Evolutionary conservation across 108 stramenopile species (phyloP), one percentile per base, ranked within the genome.

Genomic region (Hondaea fermentalgiana): DNA sequence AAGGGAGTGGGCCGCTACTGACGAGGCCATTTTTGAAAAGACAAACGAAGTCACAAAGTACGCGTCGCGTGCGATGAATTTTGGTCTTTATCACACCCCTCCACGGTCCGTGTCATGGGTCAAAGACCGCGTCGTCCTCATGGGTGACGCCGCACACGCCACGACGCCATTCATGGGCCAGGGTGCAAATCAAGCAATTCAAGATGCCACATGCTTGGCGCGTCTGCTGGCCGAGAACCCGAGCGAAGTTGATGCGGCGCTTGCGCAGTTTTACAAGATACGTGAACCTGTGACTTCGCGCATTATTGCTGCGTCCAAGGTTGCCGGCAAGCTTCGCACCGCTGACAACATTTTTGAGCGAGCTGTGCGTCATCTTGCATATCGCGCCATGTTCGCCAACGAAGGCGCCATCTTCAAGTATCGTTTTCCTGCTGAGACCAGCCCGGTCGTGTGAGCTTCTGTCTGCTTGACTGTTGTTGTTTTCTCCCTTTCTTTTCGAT

Each of bases 81-180:
- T 91, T 45, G 90, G 90, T 23, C 90, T 91, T 60, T 89, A 91
- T 83, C 90, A 90, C 90, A 69, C 88, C 76, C 90, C 87, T 87
- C 49, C 91, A 88, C 23, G 58, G 51, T 21, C 88, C 72, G 64
- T 69, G 90, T 60, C 72, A 19, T 87, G 87, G 90, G 91, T 88
- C 76, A 72, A 90, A 69, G 87, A 44, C 88, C 25, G 90, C 47
- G 90, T 92, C 29, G 72, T 91, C 3, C 88, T 97, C 42, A 88
- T 93, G 8, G 98, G 98, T 5, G 98, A 98, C 91, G 95, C 97
- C 16, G 97, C 97, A 3, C 98, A 98, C 91, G 97, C 97, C 43
- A 96, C 97, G 96, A 96, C 97, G 21, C 98, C 98, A 0, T 98
- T 97, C 88, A 91, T 98, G 25, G 98, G 98, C 29, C 98, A 98